phyloP scores from a whole-genome alignment of 495 filamentous ascomycete species.

The Parathielavia hyrcaniae region DNA sequence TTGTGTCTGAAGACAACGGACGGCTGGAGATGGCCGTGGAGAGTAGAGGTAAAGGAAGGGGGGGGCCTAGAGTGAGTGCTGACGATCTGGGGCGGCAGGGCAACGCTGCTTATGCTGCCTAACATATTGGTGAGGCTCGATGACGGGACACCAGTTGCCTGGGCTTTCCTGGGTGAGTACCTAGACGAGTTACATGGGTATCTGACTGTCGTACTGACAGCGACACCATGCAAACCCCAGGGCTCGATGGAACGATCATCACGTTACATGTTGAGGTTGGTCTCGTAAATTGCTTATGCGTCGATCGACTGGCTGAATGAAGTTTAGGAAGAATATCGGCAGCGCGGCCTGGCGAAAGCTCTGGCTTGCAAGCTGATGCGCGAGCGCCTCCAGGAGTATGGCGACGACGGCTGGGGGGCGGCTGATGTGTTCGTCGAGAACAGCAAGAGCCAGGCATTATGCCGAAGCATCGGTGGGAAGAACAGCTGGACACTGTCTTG shows the following conservation, averaged over 20 bases:
- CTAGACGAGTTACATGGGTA: background rate
- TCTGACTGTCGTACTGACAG: background rate
- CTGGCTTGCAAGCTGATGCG: slow-evolving; percentile 37
- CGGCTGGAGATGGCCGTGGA: background rate
- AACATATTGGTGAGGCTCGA: slow-evolving; percentile 32
- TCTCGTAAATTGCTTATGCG: background rate
- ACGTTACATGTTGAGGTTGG: slow-evolving; percentile 35
- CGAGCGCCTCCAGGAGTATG: slow-evolving; percentile 34
- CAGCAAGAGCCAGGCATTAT: slow-evolving; percentile 37
- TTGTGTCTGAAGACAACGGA: too few species aligned
- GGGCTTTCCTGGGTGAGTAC: slow-evolving; percentile 39
- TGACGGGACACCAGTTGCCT: slow-evolving; percentile 38
- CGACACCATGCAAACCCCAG: slow-evolving; percentile 3
- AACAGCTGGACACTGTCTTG: slow-evolving; percentile 37
- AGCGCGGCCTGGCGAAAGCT: slow-evolving; percentile 42
- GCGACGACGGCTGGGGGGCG: slow-evolving; percentile 36
- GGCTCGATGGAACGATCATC: slow-evolving; percentile 33
- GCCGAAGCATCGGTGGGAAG: slow-evolving; percentile 40
- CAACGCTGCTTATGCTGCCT: slow-evolving; percentile 35
- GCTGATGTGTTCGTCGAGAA: slow-evolving; percentile 43
- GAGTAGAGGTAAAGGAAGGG: background rate
- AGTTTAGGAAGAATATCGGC: slow-evolving; percentile 36
- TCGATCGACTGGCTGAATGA: background rate
- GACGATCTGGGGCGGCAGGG: slow-evolving; percentile 16
- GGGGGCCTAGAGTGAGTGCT: background rate